Base-by-base conservation (phyloP, 805 yeast species). In the Ogataea populi-albae region DNA sequence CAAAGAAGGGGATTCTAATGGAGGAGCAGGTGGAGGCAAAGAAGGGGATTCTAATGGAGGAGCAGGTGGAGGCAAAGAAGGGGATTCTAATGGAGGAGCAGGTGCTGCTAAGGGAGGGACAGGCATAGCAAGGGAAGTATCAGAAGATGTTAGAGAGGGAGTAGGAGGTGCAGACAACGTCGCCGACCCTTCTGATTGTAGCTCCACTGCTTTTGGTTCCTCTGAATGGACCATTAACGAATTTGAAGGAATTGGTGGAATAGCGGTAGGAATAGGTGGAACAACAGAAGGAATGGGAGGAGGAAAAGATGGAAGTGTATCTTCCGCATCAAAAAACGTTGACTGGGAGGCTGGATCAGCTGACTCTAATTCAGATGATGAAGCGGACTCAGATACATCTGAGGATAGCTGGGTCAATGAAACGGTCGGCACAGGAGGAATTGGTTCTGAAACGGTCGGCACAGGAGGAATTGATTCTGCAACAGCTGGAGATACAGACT, bases 71-170 rank as follows among this genome's bases (percentile, higher is more conserved):
- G 37, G 17, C 11, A 17, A 18, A 7, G 19, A n/a, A 20, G 40
- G 17, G 7, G 26, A 12, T 14, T 30, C 46, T 17, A 21, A 55
- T 56, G 17, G 49, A 21, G 33, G 34, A 17, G 41, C 28, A 24
- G 65, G 55, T 11, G 64, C 49, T 14, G 47, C 26, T 16, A 60
- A 60, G 7, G 50, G 40, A 7, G 52, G 31, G n/a, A n/a, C n/a
- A 12, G 30, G 33, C 9, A 34, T 40, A 12, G 44, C 40, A 20
- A 45, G 24, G 16, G 40, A n/a, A n/a, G n/a, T n/a, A n/a, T n/a
- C n/a, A n/a, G n/a, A 23, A 17, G 48, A 22, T 27, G 29, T 51
- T 32, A 37, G 18, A 17, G 49, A 27, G 27, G 48, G 45, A 23
- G 30, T 29, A 5, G 35, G 32, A 20, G 35, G 31, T 29, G 45